phyloP scores from a whole-genome alignment of 2,329 filamentous ascomycete species.

The Westerdykella sp. region DNA sequence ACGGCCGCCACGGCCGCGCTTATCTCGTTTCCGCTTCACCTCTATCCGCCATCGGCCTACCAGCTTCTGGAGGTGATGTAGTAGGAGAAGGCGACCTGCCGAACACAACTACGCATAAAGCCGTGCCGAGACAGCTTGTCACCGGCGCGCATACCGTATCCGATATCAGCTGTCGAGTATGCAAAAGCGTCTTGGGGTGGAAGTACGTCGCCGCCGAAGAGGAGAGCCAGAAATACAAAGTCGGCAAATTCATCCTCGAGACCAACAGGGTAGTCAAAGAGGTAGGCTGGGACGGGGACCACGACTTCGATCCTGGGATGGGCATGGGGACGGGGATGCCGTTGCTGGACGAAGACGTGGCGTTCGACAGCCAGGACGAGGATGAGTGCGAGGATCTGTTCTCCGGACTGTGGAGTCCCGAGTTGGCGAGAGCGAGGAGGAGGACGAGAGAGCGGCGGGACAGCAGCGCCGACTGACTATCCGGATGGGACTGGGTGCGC shows the following conservation, averaged over 20 bases:
- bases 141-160: constrained; percentile 58
- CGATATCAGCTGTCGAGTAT: constrained; percentile 53
- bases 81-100: constrained; percentile 40
- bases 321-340: constrained; percentile 3
- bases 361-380: constrained; percentile 61
- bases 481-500: too few species aligned
- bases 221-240: constrained; percentile 57
- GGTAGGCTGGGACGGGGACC: constrained; percentile 47
- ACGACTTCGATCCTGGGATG: constrained; percentile 9
- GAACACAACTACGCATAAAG: constrained; percentile 53
- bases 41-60: constrained; percentile 20
- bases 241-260: constrained; percentile 62
- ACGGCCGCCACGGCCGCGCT: constrained; percentile 57
- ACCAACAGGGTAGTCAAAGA: constrained; percentile 49
- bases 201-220: constrained; percentile 60
- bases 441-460: constrained; percentile 1
- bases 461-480: too few species aligned
- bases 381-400: constrained; percentile 63
- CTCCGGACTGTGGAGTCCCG: constrained; percentile 54
- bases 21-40: constrained; percentile 52
- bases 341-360: constrained; percentile 33
- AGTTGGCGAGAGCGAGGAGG: constrained; percentile 43
- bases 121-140: constrained; percentile 54
- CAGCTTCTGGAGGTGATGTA: constrained; percentile 7
- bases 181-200: constrained; percentile 55